A percentile compares a stretch with the other conserved stretches of the same genome.
phyloP scores from a whole-genome alignment of 176 grass and related monocot species.

The Lolium perenne region DNA sequence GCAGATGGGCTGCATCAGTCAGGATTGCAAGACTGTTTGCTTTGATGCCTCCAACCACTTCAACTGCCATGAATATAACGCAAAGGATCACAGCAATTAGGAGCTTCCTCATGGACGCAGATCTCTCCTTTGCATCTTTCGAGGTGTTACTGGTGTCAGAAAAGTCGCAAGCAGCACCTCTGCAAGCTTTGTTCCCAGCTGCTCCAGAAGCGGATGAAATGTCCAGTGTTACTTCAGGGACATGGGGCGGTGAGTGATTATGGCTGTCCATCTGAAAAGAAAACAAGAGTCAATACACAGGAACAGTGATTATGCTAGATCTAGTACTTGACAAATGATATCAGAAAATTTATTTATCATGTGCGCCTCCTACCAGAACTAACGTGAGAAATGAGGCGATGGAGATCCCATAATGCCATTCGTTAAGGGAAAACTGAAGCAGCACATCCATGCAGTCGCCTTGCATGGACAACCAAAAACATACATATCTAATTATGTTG shows the following conservation, averaged over 20 bases:
- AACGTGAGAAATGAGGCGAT: slow-evolving; percentile 21
- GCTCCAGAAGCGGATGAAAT: slow-evolving; percentile 56
- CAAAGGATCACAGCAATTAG: slow-evolving; percentile 79
- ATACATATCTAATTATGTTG: background rate
- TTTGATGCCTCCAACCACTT: slow-evolving; percentile 94
- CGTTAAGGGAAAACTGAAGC: background rate
- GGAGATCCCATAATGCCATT: background rate
- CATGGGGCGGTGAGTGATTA: slow-evolving; percentile 41
- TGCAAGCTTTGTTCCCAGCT: slow-evolving; percentile 67
- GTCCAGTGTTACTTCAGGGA: slow-evolving; percentile 75
- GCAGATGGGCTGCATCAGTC: slow-evolving; percentile 95
- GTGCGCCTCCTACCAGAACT: background rate
- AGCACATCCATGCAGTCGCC: background rate
- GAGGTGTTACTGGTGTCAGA: slow-evolving; percentile 57
- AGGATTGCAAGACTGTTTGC: slow-evolving; percentile 97
- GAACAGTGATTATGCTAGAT: slow-evolving; percentile 15
- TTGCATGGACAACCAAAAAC: background rate
- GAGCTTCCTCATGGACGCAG: slow-evolving; percentile 86
- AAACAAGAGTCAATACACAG: slow-evolving; percentile 35
- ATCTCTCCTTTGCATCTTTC: slow-evolving; percentile 76
- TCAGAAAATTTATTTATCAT: background rate
- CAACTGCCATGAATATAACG: slow-evolving; percentile 86
- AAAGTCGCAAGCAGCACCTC: slow-evolving; percentile 75
- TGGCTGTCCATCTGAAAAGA: slow-evolving; percentile 75
- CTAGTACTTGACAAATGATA: background rate